These are phyloP conservation scores for Grosmannia clavigera DNA, from an alignment of 2,329 filamentous ascomycete species.

Conservation along the genomic window DNA sequence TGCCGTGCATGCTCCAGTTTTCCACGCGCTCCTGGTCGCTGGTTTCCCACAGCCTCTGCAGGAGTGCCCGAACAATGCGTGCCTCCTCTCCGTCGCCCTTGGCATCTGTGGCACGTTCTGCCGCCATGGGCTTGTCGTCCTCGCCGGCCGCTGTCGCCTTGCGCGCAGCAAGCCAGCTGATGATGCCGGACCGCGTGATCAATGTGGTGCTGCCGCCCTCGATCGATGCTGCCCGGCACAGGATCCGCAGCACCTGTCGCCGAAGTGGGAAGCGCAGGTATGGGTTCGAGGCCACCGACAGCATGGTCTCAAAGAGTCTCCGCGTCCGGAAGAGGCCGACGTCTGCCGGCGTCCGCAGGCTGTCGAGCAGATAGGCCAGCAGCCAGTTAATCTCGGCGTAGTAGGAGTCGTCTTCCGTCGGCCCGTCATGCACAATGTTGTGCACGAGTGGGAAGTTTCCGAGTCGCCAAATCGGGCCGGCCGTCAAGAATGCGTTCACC, in stretches of 20 bases:
- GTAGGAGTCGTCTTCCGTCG: slow-evolving; percentile 60
- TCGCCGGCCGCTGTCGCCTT: slow-evolving; percentile 20
- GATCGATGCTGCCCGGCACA: slow-evolving; percentile 56
- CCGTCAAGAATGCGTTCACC: slow-evolving; percentile 71
- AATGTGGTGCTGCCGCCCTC: slow-evolving; percentile 68
- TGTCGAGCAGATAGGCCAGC: slow-evolving; percentile 56
- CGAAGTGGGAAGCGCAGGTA: slow-evolving; percentile 47
- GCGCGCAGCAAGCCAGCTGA: slow-evolving; percentile 62
- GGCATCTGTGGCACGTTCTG: background rate
- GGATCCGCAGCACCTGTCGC: slow-evolving; percentile 45
- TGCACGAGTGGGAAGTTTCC: slow-evolving; percentile 61
- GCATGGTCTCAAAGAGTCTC: slow-evolving; percentile 62
- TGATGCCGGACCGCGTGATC: slow-evolving; percentile 59
- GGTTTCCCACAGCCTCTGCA: slow-evolving; percentile 46
- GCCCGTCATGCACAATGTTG: slow-evolving; percentile 49
- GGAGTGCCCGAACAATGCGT: slow-evolving; percentile 40
- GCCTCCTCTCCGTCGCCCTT: slow-evolving; percentile 24
- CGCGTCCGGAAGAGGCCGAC: slow-evolving; percentile 47
- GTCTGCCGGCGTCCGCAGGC: slow-evolving; percentile 46
- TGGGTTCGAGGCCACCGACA: slow-evolving; percentile 56
- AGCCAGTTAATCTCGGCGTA: slow-evolving; percentile 66
- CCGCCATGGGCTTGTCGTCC: background rate
- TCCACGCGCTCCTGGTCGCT: slow-evolving; percentile 54
- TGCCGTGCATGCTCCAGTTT: slow-evolving; percentile 50
- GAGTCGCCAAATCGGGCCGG: slow-evolving; percentile 62